A percentile compares a stretch with the other conserved stretches of the same genome.
phyloP scores from a whole-genome alignment of 1,284 basidiomycete species.

The Heliocybe sulcata region DNA sequence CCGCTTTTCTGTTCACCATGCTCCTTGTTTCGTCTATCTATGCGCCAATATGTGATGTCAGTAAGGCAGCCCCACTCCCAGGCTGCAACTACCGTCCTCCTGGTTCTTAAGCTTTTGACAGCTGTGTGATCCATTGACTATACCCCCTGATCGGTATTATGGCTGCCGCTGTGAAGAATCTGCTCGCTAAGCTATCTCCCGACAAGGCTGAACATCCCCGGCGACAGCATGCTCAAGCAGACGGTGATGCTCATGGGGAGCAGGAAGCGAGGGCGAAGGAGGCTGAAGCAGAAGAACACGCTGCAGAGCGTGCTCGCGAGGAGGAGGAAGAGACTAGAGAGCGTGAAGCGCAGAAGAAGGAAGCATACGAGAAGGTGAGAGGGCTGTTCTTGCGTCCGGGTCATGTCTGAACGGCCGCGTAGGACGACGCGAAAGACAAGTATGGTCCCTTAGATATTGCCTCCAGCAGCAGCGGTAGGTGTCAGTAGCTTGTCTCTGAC shows the following conservation, averaged over 20 bases:
- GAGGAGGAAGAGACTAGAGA: conserved; percentile 11
- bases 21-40: not conserved
- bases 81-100: too few relatives aligned
- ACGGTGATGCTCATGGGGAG: conserved; percentile 17
- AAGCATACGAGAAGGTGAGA: conserved; percentile 35
- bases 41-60: not conserved
- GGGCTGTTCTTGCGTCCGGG: not conserved
- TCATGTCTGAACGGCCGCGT: not conserved
- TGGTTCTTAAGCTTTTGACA: not conserved
- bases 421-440: conserved; percentile 54
- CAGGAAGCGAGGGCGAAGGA: conserved; percentile 14
- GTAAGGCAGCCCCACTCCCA: too few relatives aligned
- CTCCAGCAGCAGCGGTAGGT: too few relatives aligned
- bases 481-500: too few relatives aligned
- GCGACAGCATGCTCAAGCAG: not conserved
- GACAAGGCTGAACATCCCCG: not conserved
- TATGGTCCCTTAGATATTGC: conserved; percentile 40
- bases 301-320: not conserved
- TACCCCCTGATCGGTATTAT: not conserved
- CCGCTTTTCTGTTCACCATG: too few relatives aligned
- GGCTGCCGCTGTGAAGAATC: not conserved
- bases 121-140: not conserved
- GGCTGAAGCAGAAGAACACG: conserved; percentile 16
- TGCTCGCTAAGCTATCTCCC: not conserved
- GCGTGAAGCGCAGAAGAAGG: conserved; percentile 36